Conservation (phyloP, 257 asterid genomes). For the Solanum appendiculatum region DNA sequence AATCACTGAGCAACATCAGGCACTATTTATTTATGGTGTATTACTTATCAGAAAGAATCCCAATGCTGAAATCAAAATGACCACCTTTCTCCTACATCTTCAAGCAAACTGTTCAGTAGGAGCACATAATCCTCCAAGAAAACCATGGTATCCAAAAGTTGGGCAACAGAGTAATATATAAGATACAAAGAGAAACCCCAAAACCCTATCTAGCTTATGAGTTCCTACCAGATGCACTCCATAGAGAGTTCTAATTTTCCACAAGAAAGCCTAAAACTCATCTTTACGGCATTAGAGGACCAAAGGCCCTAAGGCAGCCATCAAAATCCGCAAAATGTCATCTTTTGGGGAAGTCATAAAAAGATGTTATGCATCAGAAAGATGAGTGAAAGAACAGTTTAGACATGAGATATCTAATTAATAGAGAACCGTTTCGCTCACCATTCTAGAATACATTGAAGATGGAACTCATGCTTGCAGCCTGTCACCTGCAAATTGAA, state of each 20-base stretch:
- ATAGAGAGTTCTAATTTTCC: background rate
- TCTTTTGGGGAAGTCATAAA: background rate
- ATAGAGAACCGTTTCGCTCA: background rate
- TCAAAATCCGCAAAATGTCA: background rate
- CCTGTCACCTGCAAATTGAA: slow-evolving; percentile 51
- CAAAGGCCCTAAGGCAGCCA: background rate
- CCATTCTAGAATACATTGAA: slow-evolving; percentile 92
- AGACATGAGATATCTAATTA: background rate
- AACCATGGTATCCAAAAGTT: background rate
- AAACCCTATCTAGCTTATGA: background rate
- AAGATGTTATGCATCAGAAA: background rate
- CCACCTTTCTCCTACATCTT: background rate
- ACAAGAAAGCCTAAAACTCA: background rate
- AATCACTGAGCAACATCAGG: background rate
- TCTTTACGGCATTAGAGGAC: background rate
- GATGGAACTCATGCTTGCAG: slow-evolving; percentile 93
- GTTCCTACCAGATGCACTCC: background rate
- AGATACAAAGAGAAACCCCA: background rate
- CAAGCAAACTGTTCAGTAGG: background rate
- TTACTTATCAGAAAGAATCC: background rate
- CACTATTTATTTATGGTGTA: background rate
- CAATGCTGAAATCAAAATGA: background rate
- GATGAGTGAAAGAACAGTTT: background rate
- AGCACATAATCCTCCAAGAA: background rate
- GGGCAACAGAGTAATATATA: background rate